Evolutionary conservation across 768 basidiomycete genomes (phyloP).

Genomic region (Strobilomyces confusus): DNA sequence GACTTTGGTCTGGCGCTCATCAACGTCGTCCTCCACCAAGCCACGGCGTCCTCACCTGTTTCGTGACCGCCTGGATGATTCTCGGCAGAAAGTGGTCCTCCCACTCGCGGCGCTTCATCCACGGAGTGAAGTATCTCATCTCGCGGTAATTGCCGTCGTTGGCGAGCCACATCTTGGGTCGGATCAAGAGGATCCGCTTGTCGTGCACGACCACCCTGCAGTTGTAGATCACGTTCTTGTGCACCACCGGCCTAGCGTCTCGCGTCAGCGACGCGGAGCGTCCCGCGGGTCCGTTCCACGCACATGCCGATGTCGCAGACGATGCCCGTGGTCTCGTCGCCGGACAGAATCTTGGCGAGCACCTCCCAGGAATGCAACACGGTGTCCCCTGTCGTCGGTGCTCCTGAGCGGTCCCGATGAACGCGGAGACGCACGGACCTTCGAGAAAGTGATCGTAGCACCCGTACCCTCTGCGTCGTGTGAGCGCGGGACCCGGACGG

Average conservation of each 20-base stretch:
- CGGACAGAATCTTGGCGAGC: slow-evolving; percentile 81
- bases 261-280: not conserved
- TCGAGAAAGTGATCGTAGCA: slow-evolving; percentile 97
- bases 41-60: slow-evolving; percentile 55
- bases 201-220: slow-evolving; percentile 88
- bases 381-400: slow-evolving; percentile 71
- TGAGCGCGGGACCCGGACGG: not conserved
- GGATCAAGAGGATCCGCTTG: slow-evolving; percentile 85
- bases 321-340: slow-evolving; percentile 77
- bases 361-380: slow-evolving; percentile 97
- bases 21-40: not conserved
- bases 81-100: slow-evolving; percentile 92
- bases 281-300: slow-evolving; percentile 22
- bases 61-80: slow-evolving; percentile 83
- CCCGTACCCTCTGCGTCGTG: slow-evolving; percentile 75
- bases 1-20: slow-evolving; percentile 66
- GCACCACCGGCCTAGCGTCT: slow-evolving; percentile 78
- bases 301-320: slow-evolving; percentile 97
- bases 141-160: slow-evolving; percentile 98
- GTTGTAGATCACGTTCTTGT: slow-evolving; percentile 99
- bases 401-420: not conserved
- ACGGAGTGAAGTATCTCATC: slow-evolving; percentile 89
- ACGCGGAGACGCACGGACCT: slow-evolving; percentile 43
- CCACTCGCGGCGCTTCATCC: slow-evolving; percentile 83
- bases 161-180: slow-evolving; percentile 99